phyloP scores from a whole-genome alignment of 2,329 filamentous ascomycete genomes.

The Fusarium solani-melongenae region DNA sequence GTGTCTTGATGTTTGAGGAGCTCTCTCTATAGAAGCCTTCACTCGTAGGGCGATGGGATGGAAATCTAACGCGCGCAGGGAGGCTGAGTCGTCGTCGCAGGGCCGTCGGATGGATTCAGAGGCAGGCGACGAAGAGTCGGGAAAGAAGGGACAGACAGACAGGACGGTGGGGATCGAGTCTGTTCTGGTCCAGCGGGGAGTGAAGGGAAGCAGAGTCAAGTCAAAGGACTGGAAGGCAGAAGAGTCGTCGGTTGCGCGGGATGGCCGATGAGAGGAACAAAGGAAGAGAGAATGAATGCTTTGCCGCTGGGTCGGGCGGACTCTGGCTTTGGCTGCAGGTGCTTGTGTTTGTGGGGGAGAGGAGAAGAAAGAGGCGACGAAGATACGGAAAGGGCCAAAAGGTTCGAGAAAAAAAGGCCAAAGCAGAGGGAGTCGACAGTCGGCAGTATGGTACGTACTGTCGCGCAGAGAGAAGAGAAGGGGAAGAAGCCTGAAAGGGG shows the following conservation, averaged over 20 bases:
- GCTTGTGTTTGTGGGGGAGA: slow-evolving; percentile 18
- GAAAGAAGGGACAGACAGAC: slow-evolving; percentile 1
- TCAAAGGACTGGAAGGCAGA: slow-evolving; percentile 5
- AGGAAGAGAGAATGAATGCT: slow-evolving; percentile 32
- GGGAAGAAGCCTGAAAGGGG: slow-evolving; percentile 38
- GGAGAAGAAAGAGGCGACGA: slow-evolving; percentile 17
- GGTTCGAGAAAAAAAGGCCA: slow-evolving; percentile 36
- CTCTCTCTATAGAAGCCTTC: slow-evolving; percentile 32
- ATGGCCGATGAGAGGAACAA: slow-evolving; percentile 29
- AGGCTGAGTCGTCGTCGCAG: slow-evolving; percentile 28
- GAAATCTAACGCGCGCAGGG: slow-evolving; percentile 32
- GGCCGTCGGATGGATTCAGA: slow-evolving; percentile 22
- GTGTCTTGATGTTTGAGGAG: slow-evolving; percentile 36
- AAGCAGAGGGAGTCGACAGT: slow-evolving; percentile 37
- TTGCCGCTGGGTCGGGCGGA: slow-evolving; percentile 32
- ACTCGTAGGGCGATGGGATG: slow-evolving; percentile 17
- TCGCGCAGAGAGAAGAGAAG: slow-evolving; percentile 31
- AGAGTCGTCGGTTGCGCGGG: slow-evolving; percentile 20
- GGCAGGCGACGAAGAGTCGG: slow-evolving; percentile 19
- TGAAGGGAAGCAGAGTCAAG: background rate
- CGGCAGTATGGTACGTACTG: background rate
- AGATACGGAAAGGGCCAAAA: slow-evolving; percentile 30
- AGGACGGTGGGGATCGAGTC: slow-evolving; percentile 8
- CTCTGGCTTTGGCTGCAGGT: slow-evolving; percentile 27
- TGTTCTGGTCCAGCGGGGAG: background rate